Evolutionary conservation across 345 rosid species (phyloP), one percentile per base, ranked within the genome.

Genomic region (Citropsis articulata): DNA sequence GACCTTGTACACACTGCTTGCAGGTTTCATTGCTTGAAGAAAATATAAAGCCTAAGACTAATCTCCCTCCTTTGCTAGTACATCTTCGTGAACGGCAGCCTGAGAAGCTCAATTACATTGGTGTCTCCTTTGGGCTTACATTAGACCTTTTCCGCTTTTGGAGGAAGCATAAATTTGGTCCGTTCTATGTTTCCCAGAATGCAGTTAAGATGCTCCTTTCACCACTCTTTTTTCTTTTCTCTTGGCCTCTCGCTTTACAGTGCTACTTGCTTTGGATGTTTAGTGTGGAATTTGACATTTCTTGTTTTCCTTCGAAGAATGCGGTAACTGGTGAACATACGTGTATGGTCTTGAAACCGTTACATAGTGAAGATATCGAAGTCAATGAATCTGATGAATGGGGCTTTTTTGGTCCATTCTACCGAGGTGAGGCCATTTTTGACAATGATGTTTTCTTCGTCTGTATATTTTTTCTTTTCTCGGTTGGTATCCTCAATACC

Each of bases 111-210:
- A 91, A 96, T 82, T 96, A 94, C 79, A 79, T 96, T 40, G 99
- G 93, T 83, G 99, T 94, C 74, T 96, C 99, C 72, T 96, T 96
- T 85, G 99, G 99, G 84, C 98, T 96, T 75, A 96, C 98, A 48
- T 82, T 92, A 85, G 99, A 92, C 81, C 98, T 96, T 72, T 89
- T 91, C 64, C 97, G 97, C 76, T 96, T 96, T 72, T 96, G 99
- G 99, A 87, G 92, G 87, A 94, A 87, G 78, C 98, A 85, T 81
- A 92, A 87, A 75, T 96, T 96, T 86, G 90, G 91, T 66, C 99
- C 99, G 6, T 96, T 96, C 86, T 96, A 91, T 80, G 83, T 96
- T 69, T 89, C 95, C 85, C 95, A 91, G 71, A 84, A 88, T 79
- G 90, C 97, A 90, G 99, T 96, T 93, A 87, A 89, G 94, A 78